Percentiles rank a stretch among this genome's conserved stretches.
Evolutionary conservation across 2,329 filamentous ascomycete genomes (phyloP).

Genomic region (Talaromyces pinophilus): DNA sequence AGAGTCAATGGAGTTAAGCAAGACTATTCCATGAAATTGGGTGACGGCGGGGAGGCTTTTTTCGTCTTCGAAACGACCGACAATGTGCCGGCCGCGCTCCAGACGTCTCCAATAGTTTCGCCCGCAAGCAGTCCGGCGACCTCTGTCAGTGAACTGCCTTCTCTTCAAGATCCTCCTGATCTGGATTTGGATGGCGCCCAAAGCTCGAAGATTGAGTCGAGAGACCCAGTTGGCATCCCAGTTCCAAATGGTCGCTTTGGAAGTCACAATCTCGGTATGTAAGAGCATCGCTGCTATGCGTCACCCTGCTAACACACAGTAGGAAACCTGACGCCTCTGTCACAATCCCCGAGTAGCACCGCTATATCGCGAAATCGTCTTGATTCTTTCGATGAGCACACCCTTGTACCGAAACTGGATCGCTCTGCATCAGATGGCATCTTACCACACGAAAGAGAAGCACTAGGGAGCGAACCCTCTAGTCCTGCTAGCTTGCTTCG

Average conservation of each 20-base stretch:
- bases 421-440: conserved; percentile 58
- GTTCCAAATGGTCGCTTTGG: conserved; percentile 27
- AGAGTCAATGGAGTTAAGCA: conserved; percentile 89
- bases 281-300: neutral
- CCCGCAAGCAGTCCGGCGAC: conserved; percentile 75
- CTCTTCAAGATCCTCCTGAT: conserved; percentile 54
- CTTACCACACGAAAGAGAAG: conserved; percentile 41
- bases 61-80: conserved; percentile 97
- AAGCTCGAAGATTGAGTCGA: conserved; percentile 27
- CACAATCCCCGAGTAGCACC: conserved; percentile 41
- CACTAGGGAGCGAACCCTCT: conserved; percentile 16
- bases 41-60: conserved; percentile 95
- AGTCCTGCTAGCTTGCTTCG: conserved; percentile 12
- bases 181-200: conserved; percentile 46
- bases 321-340: conserved; percentile 45
- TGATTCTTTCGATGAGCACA: conserved; percentile 33
- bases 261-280: conserved; percentile 22
- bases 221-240: conserved; percentile 32
- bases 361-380: conserved; percentile 30
- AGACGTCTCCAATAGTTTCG: conserved; percentile 91
- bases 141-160: conserved; percentile 34
- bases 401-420: conserved; percentile 44
- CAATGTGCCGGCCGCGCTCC: conserved; percentile 85
- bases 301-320: conserved; percentile 3
- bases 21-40: conserved; percentile 96